These are phyloP conservation scores for Kwoniella shandongensis DNA, from an alignment of 768 basidiomycete species.

Conservation along the genomic window DNA sequence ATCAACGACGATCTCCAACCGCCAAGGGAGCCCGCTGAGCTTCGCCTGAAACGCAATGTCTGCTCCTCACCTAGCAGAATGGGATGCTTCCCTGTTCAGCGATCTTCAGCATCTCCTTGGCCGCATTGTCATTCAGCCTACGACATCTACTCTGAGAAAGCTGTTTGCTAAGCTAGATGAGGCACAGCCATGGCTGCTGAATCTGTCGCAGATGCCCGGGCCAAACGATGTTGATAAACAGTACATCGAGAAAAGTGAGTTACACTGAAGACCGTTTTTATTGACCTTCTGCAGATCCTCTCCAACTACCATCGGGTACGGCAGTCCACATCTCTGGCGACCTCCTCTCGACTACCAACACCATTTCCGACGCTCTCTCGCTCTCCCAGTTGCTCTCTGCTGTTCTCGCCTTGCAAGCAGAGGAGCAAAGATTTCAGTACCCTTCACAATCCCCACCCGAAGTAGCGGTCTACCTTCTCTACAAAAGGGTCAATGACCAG, in stretches of 20 bases:
- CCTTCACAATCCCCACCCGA: constrained; percentile 37
- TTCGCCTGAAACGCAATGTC: constrained; percentile 2
- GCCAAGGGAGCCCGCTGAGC: too few species aligned
- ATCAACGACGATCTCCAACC: too few species aligned
- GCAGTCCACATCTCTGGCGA: constrained; percentile 33
- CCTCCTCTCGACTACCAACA: constrained; percentile 24
- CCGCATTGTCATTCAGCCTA: constrained; percentile 30
- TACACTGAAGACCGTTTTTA: not conserved
- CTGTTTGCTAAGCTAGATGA: constrained; percentile 34
- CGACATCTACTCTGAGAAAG: constrained; percentile 34
- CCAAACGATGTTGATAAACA: constrained; percentile 38
- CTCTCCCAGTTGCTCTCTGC: constrained; percentile 42
- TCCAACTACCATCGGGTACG: constrained; percentile 28
- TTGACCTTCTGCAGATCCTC: constrained; percentile 20
- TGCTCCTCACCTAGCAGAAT: constrained; percentile 21
- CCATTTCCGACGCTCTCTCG: constrained; percentile 30
- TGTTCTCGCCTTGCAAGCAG: constrained; percentile 37
- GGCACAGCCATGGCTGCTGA: constrained; percentile 42
- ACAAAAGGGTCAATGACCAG: constrained; percentile 30
- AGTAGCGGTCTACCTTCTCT: constrained; percentile 34
- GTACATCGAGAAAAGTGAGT: constrained; percentile 37
- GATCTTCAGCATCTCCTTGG: constrained; percentile 43
- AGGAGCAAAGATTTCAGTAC: constrained; percentile 29
- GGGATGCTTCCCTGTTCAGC: constrained; percentile 42
- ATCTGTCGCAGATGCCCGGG: constrained; percentile 30